A percentile compares a stretch with the other conserved stretches of the same genome.
These are phyloP conservation scores for Mrakiaceae sp. DNA, from an alignment of 1,284 basidiomycete genomes.

Conservation along the genomic window DNA sequence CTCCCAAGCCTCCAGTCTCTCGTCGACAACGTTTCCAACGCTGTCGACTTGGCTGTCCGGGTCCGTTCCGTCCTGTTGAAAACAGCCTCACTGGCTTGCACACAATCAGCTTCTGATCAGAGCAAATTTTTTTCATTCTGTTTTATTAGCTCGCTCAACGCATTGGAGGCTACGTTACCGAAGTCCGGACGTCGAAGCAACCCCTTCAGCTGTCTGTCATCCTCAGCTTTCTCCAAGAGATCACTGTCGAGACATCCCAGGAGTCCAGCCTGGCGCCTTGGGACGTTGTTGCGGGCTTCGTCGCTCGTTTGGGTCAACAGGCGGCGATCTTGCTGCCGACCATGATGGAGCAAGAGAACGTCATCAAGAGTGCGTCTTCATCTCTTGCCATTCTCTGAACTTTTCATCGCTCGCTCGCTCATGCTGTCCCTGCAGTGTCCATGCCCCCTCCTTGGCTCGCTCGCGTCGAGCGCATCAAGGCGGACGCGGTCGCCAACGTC, in stretches of 20 bases:
- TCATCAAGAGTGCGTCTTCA: slow-evolving; percentile 53
- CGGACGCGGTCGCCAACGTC: slow-evolving; percentile 67
- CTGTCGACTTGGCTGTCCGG: slow-evolving; percentile 79
- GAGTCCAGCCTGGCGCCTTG: slow-evolving; percentile 52
- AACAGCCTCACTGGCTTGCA: not conserved
- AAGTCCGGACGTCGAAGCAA: slow-evolving; percentile 60
- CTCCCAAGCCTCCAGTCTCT: slow-evolving; percentile 60
- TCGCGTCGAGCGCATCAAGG: slow-evolving; percentile 77
- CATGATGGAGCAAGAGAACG: slow-evolving; percentile 62
- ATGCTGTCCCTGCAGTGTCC: slow-evolving; percentile 44
- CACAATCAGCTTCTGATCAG: not conserved
- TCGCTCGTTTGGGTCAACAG: slow-evolving; percentile 58
- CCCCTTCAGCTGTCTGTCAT: slow-evolving; percentile 63
- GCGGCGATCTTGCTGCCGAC: slow-evolving; percentile 56
- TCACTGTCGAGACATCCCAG: slow-evolving; percentile 55
- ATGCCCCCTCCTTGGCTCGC: slow-evolving; percentile 75
- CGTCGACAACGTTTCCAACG: slow-evolving; percentile 59
- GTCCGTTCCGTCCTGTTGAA: slow-evolving; percentile 38
- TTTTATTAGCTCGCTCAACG: slow-evolving; percentile 62
- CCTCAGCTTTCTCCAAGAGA: slow-evolving; percentile 58
- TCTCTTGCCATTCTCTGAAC: not conserved
- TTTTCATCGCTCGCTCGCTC: not conserved
- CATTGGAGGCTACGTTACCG: slow-evolving; percentile 64
- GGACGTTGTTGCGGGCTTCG: slow-evolving; percentile 60
- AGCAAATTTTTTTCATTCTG: not conserved